Base-by-base conservation (phyloP, 371 early-diverging fungal genomes). In the Actinomucor elegans region DNA sequence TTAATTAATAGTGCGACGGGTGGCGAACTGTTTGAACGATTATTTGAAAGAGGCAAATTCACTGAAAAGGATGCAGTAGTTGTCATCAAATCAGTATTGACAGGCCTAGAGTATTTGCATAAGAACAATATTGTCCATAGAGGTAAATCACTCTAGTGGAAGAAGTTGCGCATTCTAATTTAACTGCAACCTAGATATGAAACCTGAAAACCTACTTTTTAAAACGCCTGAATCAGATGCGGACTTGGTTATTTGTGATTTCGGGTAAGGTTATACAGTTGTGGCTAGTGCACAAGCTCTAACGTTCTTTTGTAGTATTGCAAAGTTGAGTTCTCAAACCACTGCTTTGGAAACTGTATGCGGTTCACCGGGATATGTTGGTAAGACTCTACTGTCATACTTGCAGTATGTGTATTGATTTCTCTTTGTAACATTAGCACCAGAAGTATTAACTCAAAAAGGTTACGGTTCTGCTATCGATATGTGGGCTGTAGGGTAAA, bases 21-120 rank as follows among this genome's bases (percentile, higher is more conserved):
- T 36, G 95, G 95, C 35, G 96, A 96, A 65, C 73, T 97, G 38
- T 96, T 97, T 71, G 91, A 94, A 31, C 80, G 89, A 45, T 89
- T 97, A 28, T 79, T 89, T 57, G 84, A 87, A 36, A 77, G 83
- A 41, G 97, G 95, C 8, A 83, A 81, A 51, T 94, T 92, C 57
- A 86, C 94, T 1, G 97, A 97, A 67, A 79, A 81, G 29, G 94
- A 97, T 65, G 94, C 94, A 1, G 84, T 84, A 10, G 60, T 63
- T 3, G 71, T 91, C 18, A 81, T 94, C 31, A 75, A 77, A 48
- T 83, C 85, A 5, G 79, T 88, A 21, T 63, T 91, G 18, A 48
- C 52, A 23, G 91, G 87, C 1, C 57, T 90, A n/a, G 81, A 75
- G n/a, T 89, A 90, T 51, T 73, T 92, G n/a, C 92, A 91, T 59